Evolutionary conservation across 768 basidiomycete species (phyloP).

Genomic region (Tylopilus vinaceipallidus): DNA sequence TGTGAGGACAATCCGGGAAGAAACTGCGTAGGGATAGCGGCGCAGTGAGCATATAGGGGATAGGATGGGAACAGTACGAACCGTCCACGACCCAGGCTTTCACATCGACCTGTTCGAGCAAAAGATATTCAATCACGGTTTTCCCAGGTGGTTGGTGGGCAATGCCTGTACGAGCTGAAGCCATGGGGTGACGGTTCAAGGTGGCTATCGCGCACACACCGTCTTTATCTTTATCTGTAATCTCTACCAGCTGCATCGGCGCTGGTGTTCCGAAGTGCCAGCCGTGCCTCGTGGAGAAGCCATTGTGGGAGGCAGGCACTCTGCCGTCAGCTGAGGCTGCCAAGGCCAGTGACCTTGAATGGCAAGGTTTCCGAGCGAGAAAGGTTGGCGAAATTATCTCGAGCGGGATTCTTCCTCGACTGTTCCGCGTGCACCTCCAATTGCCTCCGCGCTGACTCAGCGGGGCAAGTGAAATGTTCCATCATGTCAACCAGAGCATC

Average conservation of each 20-base stretch:
- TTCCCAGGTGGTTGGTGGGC: slow-evolving; percentile 29
- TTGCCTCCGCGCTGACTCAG: no score
- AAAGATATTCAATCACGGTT: slow-evolving; percentile 30
- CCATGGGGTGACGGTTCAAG: slow-evolving; percentile 13
- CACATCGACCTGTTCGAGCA: slow-evolving; percentile 41
- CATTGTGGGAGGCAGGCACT: no score
- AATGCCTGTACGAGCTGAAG: slow-evolving; percentile 27
- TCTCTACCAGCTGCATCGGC: neutral
- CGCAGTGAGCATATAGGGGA: neutral
- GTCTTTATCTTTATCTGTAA: slow-evolving; percentile 13
- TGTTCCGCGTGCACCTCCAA: no score
- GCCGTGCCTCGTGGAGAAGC: no score
- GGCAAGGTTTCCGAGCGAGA: no score
- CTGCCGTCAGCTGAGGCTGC: no score
- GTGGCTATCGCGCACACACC: slow-evolving; percentile 3
- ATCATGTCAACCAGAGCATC: no score
- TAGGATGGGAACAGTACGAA: slow-evolving; percentile 18
- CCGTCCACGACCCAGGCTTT: slow-evolving; percentile 45
- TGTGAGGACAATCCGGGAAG: slow-evolving; percentile 41
- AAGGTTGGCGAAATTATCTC: no score
- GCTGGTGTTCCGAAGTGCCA: no score
- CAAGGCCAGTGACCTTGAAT: no score
- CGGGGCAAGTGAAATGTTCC: no score
- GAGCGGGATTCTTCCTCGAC: no score
- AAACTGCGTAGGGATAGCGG: slow-evolving; percentile 28